phyloP scores from a whole-genome alignment of 108 stramenopile genomes.

The Cyclotella choctawhatcheeana region DNA sequence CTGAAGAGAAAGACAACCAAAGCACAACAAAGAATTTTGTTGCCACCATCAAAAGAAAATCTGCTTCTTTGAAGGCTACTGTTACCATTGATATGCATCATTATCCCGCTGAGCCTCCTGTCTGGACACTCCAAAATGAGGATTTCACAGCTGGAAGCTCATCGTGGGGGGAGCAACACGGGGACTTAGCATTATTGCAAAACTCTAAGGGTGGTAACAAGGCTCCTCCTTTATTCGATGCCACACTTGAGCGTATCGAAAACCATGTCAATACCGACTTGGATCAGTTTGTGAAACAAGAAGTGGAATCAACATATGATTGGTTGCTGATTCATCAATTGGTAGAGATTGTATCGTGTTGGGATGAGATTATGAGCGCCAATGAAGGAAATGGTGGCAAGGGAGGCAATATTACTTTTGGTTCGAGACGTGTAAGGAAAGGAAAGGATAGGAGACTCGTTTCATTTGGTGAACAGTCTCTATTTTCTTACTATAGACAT shows the following conservation, averaged over 20 bases:
- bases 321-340: conserved; percentile 80
- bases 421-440: conserved; percentile 31
- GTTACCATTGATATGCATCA: conserved; percentile 54
- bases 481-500: conserved; percentile 45
- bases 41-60: conserved; percentile 54
- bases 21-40: conserved; percentile 26
- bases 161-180: conserved; percentile 33
- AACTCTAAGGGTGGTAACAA: background rate
- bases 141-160: conserved; percentile 22
- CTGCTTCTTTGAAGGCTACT: conserved; percentile 45
- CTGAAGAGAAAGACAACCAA: conserved; percentile 22
- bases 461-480: conserved; percentile 44
- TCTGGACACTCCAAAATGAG: conserved; percentile 57
- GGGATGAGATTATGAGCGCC: conserved; percentile 53
- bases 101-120: conserved; percentile 65
- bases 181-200: conserved; percentile 26
- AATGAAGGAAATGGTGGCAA: conserved; percentile 30
- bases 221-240: conserved; percentile 52
- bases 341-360: conserved; percentile 47
- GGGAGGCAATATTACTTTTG: background rate
- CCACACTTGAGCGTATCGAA: conserved; percentile 54
- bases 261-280: conserved; percentile 58
- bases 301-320: conserved; percentile 66
- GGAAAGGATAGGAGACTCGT: conserved; percentile 46
- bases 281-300: conserved; percentile 48